Percentiles rank a stretch among this genome's conserved stretches.
phyloP scores from a whole-genome alignment of 331 rosid genomes.

The Malus hybrid region DNA sequence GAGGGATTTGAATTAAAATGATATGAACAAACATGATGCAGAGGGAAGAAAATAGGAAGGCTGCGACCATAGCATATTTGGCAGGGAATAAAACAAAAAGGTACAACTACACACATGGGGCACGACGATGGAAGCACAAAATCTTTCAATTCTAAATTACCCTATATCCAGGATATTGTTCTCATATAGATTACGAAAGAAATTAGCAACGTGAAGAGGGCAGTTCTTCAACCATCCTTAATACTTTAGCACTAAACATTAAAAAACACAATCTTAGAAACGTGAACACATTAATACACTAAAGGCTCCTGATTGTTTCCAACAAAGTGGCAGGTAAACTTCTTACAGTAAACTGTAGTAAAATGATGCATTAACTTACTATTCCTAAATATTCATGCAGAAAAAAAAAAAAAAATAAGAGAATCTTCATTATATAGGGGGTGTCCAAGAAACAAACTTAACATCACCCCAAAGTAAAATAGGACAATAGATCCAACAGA shows the following conservation, averaged over 20 bases:
- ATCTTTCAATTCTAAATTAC: not conserved
- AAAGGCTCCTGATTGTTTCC: not conserved
- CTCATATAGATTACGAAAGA: not conserved
- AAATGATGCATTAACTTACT: not conserved
- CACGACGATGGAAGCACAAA: not conserved
- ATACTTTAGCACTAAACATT: not conserved
- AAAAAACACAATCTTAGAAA: not conserved
- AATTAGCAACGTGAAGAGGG: not conserved
- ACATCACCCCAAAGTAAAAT: not conserved
- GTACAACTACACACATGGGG: not conserved
- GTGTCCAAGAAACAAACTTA: not conserved
- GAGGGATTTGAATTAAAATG: not conserved
- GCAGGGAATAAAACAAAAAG: not conserved
- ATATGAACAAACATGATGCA: not conserved
- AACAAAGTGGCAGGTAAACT: not conserved
- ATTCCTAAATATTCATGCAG: not conserved
- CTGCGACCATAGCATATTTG: not conserved
- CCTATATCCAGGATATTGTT: not conserved
- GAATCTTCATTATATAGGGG: not conserved
- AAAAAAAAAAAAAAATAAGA: not conserved
- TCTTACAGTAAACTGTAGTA: not conserved
- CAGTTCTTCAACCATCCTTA: not conserved
- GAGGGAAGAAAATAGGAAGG: not conserved
- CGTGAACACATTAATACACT: not conserved
- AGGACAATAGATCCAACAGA: not conserved